Percentiles rank a stretch among this genome's conserved stretches.
Conservation (phyloP, 768 basidiomycete species). For the Symmetrospora coprosmae region DNA sequence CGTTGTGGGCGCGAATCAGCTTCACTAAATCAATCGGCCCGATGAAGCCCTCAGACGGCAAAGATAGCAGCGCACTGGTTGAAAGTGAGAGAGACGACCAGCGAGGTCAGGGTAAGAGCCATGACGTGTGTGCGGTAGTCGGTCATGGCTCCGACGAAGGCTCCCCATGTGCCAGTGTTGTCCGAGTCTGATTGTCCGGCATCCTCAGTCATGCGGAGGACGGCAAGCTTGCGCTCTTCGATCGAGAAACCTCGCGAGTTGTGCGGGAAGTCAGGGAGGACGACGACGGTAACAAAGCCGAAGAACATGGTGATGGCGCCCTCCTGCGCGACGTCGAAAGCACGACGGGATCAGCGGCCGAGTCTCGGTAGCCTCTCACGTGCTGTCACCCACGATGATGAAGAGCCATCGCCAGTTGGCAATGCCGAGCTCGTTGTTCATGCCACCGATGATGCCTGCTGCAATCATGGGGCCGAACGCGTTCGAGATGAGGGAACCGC, state of each 20-base stretch:
- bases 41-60: too few species aligned
- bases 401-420: conserved; percentile 50
- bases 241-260: conserved; percentile 31
- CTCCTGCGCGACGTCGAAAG: too few species aligned
- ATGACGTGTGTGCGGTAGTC: conserved; percentile 25
- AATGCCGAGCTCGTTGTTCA: conserved; percentile 55
- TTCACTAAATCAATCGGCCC: too few species aligned
- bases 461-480: conserved; percentile 69
- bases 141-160: conserved; percentile 13
- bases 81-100: conserved; percentile 24
- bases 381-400: too few species aligned
- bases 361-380: too few species aligned
- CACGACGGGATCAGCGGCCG: too few species aligned
- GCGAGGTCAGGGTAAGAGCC: background rate
- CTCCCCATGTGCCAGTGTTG: conserved; percentile 6
- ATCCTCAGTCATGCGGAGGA: conserved; percentile 36
- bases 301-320: conserved; percentile 41
- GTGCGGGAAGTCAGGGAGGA: conserved; percentile 57
- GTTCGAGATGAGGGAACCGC: conserved; percentile 63
- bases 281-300: conserved; percentile 40
- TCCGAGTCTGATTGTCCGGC: conserved; percentile 30
- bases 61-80: conserved; percentile 18
- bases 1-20: background rate
- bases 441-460: conserved; percentile 53
- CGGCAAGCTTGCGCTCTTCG: conserved; percentile 34